These are phyloP conservation scores for Ophiobolus disseminans DNA, from an alignment of 2,329 filamentous ascomycete genomes.

Conservation along the genomic window DNA sequence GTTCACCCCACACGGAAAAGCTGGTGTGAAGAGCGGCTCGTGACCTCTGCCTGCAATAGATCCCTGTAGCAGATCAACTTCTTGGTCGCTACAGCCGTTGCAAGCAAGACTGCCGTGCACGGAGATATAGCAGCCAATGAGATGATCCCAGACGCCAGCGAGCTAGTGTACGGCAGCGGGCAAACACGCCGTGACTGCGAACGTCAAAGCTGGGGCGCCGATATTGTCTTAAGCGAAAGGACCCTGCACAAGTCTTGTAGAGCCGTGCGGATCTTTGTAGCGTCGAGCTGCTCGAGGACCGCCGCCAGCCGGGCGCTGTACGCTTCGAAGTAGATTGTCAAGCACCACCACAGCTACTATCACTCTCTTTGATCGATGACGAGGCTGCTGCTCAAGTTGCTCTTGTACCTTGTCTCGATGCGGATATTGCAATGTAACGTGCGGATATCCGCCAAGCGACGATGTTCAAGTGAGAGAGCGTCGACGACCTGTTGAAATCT, in stretches of 20 bases:
- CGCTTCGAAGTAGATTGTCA: not conserved
- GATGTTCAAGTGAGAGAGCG: slow-evolving; percentile 12
- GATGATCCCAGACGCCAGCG: not conserved
- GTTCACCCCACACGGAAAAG: too few relatives aligned
- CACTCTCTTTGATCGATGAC: too few relatives aligned
- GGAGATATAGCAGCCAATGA: not conserved
- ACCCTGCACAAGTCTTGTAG: too few relatives aligned
- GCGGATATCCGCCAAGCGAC: slow-evolving; percentile 2
- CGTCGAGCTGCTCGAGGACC: not conserved
- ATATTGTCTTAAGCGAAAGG: too few relatives aligned
- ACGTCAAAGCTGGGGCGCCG: too few relatives aligned
- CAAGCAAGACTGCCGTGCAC: not conserved
- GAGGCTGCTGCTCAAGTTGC: not conserved
- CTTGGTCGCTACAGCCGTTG: too few relatives aligned
- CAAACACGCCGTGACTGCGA: not conserved
- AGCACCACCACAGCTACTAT: too few relatives aligned
- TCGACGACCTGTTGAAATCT: slow-evolving; percentile 1
- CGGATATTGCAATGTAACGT: slow-evolving; percentile 1
- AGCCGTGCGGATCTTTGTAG: too few relatives aligned
- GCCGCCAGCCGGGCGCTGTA: not conserved
- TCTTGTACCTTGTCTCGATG: not conserved
- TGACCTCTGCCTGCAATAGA: too few relatives aligned
- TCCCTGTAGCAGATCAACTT: too few relatives aligned
- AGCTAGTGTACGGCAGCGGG: not conserved
- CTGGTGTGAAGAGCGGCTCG: not conserved